These are phyloP conservation scores for Pythium rishiriense DNA, from an alignment of 352 stramenopile species.

Conservation along the genomic window DNA sequence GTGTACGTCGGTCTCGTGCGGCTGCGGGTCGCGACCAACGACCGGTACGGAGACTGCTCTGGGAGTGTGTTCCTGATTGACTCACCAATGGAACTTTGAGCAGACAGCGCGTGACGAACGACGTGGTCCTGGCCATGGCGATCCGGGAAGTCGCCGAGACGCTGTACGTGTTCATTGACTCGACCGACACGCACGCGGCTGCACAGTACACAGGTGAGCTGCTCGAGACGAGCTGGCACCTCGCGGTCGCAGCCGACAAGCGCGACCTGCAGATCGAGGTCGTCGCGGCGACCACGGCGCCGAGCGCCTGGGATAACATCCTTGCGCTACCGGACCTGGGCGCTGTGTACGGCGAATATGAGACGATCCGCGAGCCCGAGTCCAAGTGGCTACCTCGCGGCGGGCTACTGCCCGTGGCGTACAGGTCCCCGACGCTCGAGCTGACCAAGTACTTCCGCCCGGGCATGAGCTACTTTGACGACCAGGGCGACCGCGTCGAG, in stretches of 20 bases:
- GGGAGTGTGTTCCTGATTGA: too few relatives aligned
- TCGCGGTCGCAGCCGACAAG: conserved; percentile 50
- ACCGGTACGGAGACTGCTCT: conserved; percentile 43
- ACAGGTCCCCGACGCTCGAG: conserved; percentile 57
- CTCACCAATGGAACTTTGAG: too few relatives aligned
- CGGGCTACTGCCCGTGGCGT: conserved; percentile 62
- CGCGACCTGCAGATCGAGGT: conserved; percentile 42
- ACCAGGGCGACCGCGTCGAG: conserved; percentile 14
- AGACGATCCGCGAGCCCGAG: conserved; percentile 38
- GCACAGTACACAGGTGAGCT: conserved; percentile 80
- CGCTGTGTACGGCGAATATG: conserved; percentile 67
- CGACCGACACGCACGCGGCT: conserved; percentile 51
- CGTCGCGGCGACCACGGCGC: neutral
- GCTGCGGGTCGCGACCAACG: conserved; percentile 58
- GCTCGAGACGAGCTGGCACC: conserved; percentile 69
- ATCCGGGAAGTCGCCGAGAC: conserved; percentile 47
- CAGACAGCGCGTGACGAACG: conserved; percentile 20
- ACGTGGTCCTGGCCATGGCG: conserved; percentile 69
- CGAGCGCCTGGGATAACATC: conserved; percentile 54
- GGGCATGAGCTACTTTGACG: conserved; percentile 71
- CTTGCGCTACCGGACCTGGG: conserved; percentile 63
- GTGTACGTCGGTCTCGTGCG: conserved; percentile 53
- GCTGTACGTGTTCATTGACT: conserved; percentile 56
- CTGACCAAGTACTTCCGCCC: conserved; percentile 40
- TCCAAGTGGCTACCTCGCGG: conserved; percentile 52